phyloP scores from a whole-genome alignment of 805 yeast genomes.

The Sugiyamaella valdiviana region DNA sequence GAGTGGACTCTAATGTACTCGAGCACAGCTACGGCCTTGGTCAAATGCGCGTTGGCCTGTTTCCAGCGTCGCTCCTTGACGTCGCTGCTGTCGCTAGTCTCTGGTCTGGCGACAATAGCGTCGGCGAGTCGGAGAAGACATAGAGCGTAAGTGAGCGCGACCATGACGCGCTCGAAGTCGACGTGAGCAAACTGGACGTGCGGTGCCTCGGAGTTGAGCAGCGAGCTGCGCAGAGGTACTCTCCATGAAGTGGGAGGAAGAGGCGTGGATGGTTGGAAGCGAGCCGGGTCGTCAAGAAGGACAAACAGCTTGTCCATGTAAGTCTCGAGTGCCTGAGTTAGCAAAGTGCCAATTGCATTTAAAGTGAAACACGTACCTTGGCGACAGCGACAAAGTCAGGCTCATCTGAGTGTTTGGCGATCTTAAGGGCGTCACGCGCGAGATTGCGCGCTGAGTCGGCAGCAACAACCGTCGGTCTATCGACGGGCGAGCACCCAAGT shows the following conservation, averaged over 20 bases:
- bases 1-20: constrained; percentile 20
- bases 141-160: constrained; percentile 20
- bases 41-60: constrained; percentile 25
- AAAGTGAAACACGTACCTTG: constrained; percentile 15
- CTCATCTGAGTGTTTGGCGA: constrained; percentile 24
- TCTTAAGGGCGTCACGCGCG: constrained; percentile 26
- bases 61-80: constrained; percentile 19
- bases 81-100: not conserved
- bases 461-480: constrained; percentile 21
- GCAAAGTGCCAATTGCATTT: too few species aligned
- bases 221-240: constrained; percentile 20
- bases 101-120: constrained; percentile 8
- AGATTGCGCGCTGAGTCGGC: constrained; percentile 28
- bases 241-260: constrained; percentile 24
- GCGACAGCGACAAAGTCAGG: constrained; percentile 24
- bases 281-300: constrained; percentile 16
- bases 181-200: constrained; percentile 12
- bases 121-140: constrained; percentile 16
- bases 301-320: constrained; percentile 23
- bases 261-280: not conserved
- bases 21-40: constrained; percentile 23
- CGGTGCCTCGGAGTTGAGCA: constrained; percentile 11
- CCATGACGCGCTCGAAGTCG: constrained; percentile 24
- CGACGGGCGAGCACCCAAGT: constrained; percentile 15
- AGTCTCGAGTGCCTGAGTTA: constrained; percentile 23